Percentiles rank a stretch among this genome's conserved stretches.
phyloP scores from a whole-genome alignment of 768 basidiomycete genomes.

The Amanita pseudoporphyria region DNA sequence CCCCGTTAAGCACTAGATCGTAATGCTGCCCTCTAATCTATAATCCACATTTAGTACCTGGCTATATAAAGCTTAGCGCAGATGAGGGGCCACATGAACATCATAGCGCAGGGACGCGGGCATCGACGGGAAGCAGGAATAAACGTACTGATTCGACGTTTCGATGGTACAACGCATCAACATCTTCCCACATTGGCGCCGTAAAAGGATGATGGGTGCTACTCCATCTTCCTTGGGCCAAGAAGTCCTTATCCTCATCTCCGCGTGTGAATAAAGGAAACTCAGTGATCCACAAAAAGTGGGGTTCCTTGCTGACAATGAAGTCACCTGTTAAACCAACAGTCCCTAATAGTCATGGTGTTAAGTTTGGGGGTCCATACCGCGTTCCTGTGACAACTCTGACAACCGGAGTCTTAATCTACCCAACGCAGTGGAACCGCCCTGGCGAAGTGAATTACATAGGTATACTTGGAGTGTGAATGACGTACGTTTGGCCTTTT shows the following conservation, averaged over 20 bases:
- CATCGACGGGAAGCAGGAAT: neutral
- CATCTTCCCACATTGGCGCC: slow-evolving; percentile 88
- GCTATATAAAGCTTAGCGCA: slow-evolving; percentile 6
- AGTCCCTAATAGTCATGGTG: neutral
- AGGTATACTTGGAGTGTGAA: slow-evolving; percentile 6
- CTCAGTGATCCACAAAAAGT: slow-evolving; percentile 94
- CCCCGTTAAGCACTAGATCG: slow-evolving; percentile 89
- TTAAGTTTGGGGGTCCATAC: slow-evolving; percentile 26
- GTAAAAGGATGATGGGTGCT: slow-evolving; percentile 96
- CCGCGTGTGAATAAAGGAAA: slow-evolving; percentile 86
- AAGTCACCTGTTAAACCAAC: slow-evolving; percentile 38
- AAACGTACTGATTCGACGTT: slow-evolving; percentile 44
- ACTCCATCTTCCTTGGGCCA: slow-evolving; percentile 84
- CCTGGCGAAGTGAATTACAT: slow-evolving; percentile 35
- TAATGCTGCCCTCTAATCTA: slow-evolving; percentile 94
- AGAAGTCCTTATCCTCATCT: slow-evolving; percentile 80
- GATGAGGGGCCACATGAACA: neutral
- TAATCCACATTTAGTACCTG: slow-evolving; percentile 4
- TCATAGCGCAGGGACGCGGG: neutral
- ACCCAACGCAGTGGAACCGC: slow-evolving; percentile 80
- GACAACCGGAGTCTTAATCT: slow-evolving; percentile 55
- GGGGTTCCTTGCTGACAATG: slow-evolving; percentile 45
- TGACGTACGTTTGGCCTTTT: slow-evolving; percentile 41
- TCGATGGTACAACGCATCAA: slow-evolving; percentile 65
- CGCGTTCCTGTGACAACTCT: slow-evolving; percentile 54